Evolutionary conservation across 495 filamentous ascomycete genomes (phyloP), one percentile per base, ranked within the genome.

Genomic region (Acidomyces sp.): DNA sequence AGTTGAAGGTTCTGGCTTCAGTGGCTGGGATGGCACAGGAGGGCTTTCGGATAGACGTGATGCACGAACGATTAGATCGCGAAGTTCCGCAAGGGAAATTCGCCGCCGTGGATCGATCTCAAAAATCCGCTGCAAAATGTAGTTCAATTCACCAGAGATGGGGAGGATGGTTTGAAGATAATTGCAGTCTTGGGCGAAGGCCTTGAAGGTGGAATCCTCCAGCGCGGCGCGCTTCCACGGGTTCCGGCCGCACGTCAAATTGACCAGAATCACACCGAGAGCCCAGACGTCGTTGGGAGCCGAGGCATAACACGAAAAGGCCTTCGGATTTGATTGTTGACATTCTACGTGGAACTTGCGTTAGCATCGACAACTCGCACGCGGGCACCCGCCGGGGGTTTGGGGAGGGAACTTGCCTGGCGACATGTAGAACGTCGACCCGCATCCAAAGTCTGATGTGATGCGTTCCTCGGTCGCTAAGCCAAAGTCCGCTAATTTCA

Each of bases 361-460:
- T 37, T 22, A 44, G 40, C 6, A 23, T 21, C 34, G 9, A 6
- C 34, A 23, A 7, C 6, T 13, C 9, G 18, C 7, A 38, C 7
- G 18, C 10, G 24, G 22, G 23, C 20, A 10, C 45, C 10, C 38
- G 33, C 10, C n/a, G 1, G 12, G 16, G 34, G 13, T 1, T 22
- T 19, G 35, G 41, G 19, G 19, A 21, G 27, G 46, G 22, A 31
- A 35, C 71, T 63, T 82, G 95, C 90, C 90, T 74, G 90, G 90
- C 43, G 81, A 88, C 92, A 96, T 96, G 67, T 99, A 96, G 58
- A 99, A 96, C 11, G 90, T 96, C 13, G 88, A 95, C 35, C 90
- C 90, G 61, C 92, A 99, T 41, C 92, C 92, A 62, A 93, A 95
- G 60, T 99, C 90, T 45, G 86, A 78, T 44, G 88, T 92, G 44